Base-by-base conservation (phyloP, 805 yeast species). In the Candida dajiaensis region DNA sequence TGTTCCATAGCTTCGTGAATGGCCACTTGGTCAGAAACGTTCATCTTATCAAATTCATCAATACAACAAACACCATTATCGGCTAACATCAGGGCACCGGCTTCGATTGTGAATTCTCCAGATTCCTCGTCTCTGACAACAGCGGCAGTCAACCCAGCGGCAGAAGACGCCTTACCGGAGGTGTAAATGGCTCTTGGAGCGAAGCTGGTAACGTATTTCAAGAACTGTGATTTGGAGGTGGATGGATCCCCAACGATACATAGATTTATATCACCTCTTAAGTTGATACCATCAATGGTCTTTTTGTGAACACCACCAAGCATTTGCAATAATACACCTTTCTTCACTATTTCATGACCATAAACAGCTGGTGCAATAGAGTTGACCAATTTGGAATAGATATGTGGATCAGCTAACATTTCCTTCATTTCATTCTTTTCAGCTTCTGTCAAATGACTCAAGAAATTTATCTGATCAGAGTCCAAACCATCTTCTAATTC, bases 1-100 rank as follows among this genome's bases (percentile, higher is more conserved):
- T 94, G 99, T 75, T 94, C 99, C 99, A 94, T 94, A 21, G 98
- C 99, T 71, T 94, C 99, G 70, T 94, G 99, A 70, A 94, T 92
- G 3, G 98, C 98, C 46, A 94, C 98, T 69, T 94, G 98, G 68
- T 94, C 98, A 1, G 82, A 68, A 38, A 90, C 67, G 66, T 92
- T 97, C 99, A 94, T 94, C 71, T 94, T 94, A 64, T 94, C 99
- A 58, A 94, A 94, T 70, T 94, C 99, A 66, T 94, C 99, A 66
- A 94, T 94, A 58, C 97, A 95, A 76, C 99, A 94, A 50, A 94
- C 87, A 51, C 99, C 99, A 62, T 92, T 94, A 68, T 94, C 99
- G 1, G 99, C 98, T 53, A 94, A 74, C 97, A 94, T 94, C 48
- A 94, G 72, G 3, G 99, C 99, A 64, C 99, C 99, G 2, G 99